phyloP scores from a whole-genome alignment of 192 early-diverging fungal species.

The Rhizophagus clarus region DNA sequence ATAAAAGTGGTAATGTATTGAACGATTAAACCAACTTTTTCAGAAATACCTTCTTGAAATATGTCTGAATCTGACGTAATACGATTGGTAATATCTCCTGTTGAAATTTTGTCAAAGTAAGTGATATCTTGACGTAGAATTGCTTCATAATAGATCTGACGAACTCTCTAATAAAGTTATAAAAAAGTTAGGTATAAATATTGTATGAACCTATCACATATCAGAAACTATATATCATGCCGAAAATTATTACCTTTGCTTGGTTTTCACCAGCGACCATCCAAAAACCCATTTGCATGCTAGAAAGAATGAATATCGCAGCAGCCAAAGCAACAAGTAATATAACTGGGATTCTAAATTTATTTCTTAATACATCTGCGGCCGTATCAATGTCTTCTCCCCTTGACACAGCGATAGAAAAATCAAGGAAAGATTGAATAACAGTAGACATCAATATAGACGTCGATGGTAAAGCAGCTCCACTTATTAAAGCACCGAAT shows the following conservation, averaged over 20 bases:
- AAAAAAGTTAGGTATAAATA: too few species aligned
- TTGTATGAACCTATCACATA: not conserved
- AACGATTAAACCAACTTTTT: constrained; percentile 79
- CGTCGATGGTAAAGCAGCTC: not conserved
- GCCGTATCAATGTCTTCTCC: not conserved
- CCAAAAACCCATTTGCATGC: constrained; percentile 66
- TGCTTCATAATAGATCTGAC: constrained; percentile 69
- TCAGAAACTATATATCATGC: not conserved
- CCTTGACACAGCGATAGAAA: not conserved
- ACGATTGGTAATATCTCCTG: constrained; percentile 73
- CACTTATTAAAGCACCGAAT: not conserved
- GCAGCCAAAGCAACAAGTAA: constrained; percentile 51
- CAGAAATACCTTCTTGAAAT: constrained; percentile 86
- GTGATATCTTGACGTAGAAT: constrained; percentile 84
- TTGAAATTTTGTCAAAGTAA: constrained; percentile 81
- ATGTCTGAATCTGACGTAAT: constrained; percentile 45
- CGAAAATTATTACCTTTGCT: constrained; percentile 33
- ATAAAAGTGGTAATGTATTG: constrained; percentile 68
- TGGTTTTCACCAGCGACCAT: constrained; percentile 61
- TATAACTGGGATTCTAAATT: constrained; percentile 7
- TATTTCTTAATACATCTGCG: not conserved
- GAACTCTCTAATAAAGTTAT: constrained; percentile 49
- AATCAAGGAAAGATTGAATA: not conserved
- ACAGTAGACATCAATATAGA: not conserved
- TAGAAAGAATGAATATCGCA: constrained; percentile 56